A percentile compares a stretch with the other conserved stretches of the same genome.
Evolutionary conservation across 2,329 filamentous ascomycete genomes (phyloP).

Genomic region (Periglandula ipomoeae): DNA sequence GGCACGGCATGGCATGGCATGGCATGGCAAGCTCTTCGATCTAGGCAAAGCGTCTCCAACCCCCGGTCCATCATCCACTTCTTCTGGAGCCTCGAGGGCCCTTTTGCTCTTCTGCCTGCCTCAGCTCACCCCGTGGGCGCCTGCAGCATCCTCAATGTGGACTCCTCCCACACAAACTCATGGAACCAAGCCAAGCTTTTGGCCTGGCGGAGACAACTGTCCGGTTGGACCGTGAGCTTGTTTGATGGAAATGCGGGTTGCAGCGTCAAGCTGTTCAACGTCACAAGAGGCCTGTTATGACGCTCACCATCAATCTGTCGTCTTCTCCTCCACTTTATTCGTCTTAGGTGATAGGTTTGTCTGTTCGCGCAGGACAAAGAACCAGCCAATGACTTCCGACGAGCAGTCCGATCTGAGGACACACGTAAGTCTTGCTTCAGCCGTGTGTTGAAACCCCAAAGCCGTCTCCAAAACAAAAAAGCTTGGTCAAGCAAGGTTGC

Average conservation of each 20-base stretch:
- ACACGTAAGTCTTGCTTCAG: conserved; percentile 2
- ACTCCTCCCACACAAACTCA: neutral
- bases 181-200: conserved; percentile 1
- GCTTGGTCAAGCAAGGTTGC: conserved; percentile 1
- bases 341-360: neutral
- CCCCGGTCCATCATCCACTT: too few species aligned
- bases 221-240: neutral
- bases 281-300: conserved; percentile 8
- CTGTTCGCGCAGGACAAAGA: neutral
- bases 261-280: neutral
- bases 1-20: too few species aligned
- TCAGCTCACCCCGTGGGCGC: too few species aligned
- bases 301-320: conserved; percentile 2
- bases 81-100: neutral
- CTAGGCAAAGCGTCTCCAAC: too few species aligned
- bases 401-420: conserved; percentile 3
- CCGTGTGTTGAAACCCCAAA: neutral
- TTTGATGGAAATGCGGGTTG: neutral
- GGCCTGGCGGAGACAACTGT: neutral
- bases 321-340: conserved; percentile 4
- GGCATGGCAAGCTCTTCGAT: too few species aligned
- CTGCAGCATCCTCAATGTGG: neutral
- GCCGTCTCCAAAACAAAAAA: neutral
- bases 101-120: neutral
- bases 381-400: conserved; percentile 1